Evolutionary conservation across 495 filamentous ascomycete genomes (phyloP), one percentile per base, ranked within the genome.

Genomic region (Hypoxylon fragiforme): DNA sequence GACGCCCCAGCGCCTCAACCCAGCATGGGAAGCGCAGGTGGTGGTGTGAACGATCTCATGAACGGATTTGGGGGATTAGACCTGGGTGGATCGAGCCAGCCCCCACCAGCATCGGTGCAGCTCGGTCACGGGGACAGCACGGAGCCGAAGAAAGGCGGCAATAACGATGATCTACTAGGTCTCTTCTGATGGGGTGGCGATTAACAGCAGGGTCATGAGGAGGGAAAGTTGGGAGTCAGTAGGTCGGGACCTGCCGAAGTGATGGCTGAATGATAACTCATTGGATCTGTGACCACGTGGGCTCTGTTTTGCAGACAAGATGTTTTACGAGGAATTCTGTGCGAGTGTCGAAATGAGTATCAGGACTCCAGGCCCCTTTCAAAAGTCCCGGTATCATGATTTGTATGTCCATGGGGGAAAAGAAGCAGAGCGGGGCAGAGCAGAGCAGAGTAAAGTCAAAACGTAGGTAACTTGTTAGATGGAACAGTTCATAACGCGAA

Each of bases 81-180:
- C 71, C 64, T 98, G 55, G 80, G 85, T 51, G 82, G 83, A 5
- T 68, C 76, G 28, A 80, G 78, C 44, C 79, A 84, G 39, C 79
- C 84, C 26, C 77, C 79, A 15, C 80, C 81, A 18, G 73, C 77
- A 8, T 76, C 79, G 58, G 73, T 76, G 45, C 70, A 80, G 48
- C 71, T 76, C 44, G 73, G 76, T 47, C 62, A 78, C 52, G 73
- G 54, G 58, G 50, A 53, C 32, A 54, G 51, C 63, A 14, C 50
- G 13, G 55, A 64, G 24, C 62, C 60, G 32, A 64, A 69, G 60
- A 70, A 63, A 47, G 87, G 86, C 64, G 84, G 84, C 32, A 94
- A 87, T 68, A 95, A 87, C 66, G 90, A 97, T 59, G 94, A 98
- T 73, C 80, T 98, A 47, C 68, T 98, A 70, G 90, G 89, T 15